Evolutionary conservation across 1,139 yeast genomes (phyloP).

Genomic region (Geotrichum klebahnii): DNA sequence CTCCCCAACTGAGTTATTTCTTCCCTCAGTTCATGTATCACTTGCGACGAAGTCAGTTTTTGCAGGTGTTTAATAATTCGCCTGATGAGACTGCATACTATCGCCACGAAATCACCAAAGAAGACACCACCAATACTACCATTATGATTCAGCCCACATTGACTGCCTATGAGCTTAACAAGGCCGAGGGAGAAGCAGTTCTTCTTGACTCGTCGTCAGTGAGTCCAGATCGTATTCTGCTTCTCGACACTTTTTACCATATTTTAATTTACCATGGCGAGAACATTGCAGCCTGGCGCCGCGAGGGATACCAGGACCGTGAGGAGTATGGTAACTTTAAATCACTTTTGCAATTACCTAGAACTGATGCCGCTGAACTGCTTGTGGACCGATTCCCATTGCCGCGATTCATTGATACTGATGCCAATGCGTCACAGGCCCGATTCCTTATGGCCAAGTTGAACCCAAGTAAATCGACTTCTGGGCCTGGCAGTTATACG

Average conservation of each 20-base stretch:
- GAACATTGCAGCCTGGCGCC: constrained; percentile 65
- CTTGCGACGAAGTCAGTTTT: constrained; percentile 63
- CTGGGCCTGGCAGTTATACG: constrained; percentile 43
- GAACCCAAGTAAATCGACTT: constrained; percentile 54
- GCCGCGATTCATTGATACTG: constrained; percentile 69
- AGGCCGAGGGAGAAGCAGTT: constrained; percentile 62
- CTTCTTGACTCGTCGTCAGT: constrained; percentile 65
- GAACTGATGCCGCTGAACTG: constrained; percentile 63
- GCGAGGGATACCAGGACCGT: constrained; percentile 60
- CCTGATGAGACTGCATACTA: constrained; percentile 76
- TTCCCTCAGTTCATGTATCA: constrained; percentile 77
- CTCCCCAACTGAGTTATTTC: constrained; percentile 63
- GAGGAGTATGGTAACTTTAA: constrained; percentile 62
- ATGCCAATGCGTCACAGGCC: constrained; percentile 75
- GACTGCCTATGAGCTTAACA: constrained; percentile 57
- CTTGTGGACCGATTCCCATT: constrained; percentile 69
- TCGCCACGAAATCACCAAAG: constrained; percentile 64
- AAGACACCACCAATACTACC: constrained; percentile 61
- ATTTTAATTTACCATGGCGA: constrained; percentile 66
- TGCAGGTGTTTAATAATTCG: constrained; percentile 68
- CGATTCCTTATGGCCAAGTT: constrained; percentile 70
- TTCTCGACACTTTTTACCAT: constrained; percentile 73
- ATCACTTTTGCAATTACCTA: constrained; percentile 60
- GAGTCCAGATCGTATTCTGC: constrained; percentile 55
- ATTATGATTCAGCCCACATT: constrained; percentile 76